These are phyloP conservation scores for Verruconis gallopava DNA, from an alignment of 2,329 filamentous ascomycete species.

Conservation along the genomic window DNA sequence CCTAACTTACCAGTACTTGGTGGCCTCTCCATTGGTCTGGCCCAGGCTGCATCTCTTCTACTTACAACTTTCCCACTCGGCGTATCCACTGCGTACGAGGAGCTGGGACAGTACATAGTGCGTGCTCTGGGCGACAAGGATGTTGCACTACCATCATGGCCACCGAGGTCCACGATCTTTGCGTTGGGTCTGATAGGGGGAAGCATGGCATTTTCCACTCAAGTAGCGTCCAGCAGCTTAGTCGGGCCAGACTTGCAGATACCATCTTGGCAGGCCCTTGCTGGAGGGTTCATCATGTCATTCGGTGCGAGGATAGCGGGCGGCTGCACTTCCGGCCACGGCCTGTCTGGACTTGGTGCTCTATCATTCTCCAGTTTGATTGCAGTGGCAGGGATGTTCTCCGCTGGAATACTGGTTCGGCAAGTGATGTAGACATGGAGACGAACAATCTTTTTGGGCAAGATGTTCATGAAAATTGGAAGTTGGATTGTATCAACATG, in stretches of 20 bases:
- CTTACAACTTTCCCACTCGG: slow-evolving; percentile 43
- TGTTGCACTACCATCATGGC: too few species aligned
- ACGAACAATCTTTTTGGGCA: too few species aligned
- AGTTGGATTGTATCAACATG: too few species aligned
- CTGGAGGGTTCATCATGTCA: slow-evolving; percentile 45
- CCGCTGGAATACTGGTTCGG: slow-evolving; percentile 39
- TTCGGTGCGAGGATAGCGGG: slow-evolving; percentile 50
- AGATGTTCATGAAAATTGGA: too few species aligned
- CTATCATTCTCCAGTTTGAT: slow-evolving; percentile 49
- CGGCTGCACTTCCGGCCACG: slow-evolving; percentile 57
- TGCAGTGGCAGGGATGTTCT: slow-evolving; percentile 47
- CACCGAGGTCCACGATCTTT: slow-evolving; percentile 40
- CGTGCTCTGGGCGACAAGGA: slow-evolving; percentile 11
- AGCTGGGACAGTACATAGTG: slow-evolving; percentile 41
- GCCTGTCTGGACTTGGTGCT: slow-evolving; percentile 54
- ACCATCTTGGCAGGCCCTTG: slow-evolving; percentile 22
- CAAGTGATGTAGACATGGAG: too few species aligned
- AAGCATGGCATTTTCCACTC: slow-evolving; percentile 25
- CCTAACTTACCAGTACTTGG: slow-evolving; percentile 40
- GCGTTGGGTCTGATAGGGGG: slow-evolving; percentile 39
- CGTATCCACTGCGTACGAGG: slow-evolving; percentile 49
- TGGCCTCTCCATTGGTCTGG: slow-evolving; percentile 44
- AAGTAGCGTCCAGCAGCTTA: slow-evolving; percentile 10
- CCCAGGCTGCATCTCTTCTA: slow-evolving; percentile 45
- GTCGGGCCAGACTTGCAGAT: not conserved